Evolutionary conservation across 768 basidiomycete species (phyloP).

Genomic region (Xanthoconium purpureum): DNA sequence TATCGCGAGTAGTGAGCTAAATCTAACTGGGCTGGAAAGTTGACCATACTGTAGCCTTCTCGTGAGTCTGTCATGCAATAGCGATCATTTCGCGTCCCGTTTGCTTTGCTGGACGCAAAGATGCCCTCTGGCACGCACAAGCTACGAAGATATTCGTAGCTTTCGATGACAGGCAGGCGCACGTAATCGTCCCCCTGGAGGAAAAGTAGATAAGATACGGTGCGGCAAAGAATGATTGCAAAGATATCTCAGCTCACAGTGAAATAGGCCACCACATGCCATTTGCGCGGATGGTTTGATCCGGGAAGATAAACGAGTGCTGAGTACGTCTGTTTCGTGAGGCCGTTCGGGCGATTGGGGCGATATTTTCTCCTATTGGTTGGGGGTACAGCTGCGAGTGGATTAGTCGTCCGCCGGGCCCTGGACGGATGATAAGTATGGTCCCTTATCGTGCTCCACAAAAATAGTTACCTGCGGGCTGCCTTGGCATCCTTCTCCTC

Average conservation of each 20-base stretch:
- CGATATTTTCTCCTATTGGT: conserved; percentile 71
- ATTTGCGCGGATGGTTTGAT: conserved; percentile 58
- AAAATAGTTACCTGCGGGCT: conserved; percentile 55
- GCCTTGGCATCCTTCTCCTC: conserved; percentile 79
- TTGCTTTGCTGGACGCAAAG: conserved; percentile 68
- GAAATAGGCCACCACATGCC: conserved; percentile 85
- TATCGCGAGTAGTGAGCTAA: conserved; percentile 9
- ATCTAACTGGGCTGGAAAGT: conserved; percentile 7
- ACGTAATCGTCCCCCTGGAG: conserved; percentile 64
- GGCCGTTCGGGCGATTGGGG: conserved; percentile 74
- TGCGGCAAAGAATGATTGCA: background rate
- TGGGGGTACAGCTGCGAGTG: conserved; percentile 52
- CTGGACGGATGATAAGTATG: conserved; percentile 32
- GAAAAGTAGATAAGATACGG: conserved; percentile 7
- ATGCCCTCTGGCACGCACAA: conserved; percentile 67
- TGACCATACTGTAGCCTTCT: conserved; percentile 12
- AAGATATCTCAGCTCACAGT: conserved; percentile 44
- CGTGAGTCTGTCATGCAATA: conserved; percentile 16
- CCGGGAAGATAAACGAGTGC: conserved; percentile 68
- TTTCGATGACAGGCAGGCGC: conserved; percentile 67
- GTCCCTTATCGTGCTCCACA: background rate
- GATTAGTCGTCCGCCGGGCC: conserved; percentile 59
- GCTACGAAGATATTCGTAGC: conserved; percentile 68
- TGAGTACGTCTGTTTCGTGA: conserved; percentile 84
- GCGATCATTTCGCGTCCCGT: conserved; percentile 29